Evolutionary conservation across 1,284 basidiomycete genomes (phyloP).

Genomic region (Sanghuangporus sanghuang): DNA sequence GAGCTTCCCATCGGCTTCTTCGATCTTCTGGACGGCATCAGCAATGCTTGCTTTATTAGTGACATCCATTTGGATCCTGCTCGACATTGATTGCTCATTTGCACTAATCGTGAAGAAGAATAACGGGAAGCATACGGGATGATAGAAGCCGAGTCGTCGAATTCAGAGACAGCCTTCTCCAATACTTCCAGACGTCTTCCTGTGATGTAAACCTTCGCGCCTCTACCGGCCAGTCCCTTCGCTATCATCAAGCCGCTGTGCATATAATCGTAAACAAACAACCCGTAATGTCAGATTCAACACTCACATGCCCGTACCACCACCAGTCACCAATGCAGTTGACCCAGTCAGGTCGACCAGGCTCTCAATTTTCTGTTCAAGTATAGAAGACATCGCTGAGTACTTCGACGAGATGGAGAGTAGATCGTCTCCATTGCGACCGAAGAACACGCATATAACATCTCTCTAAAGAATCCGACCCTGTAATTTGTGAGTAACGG

Average conservation of each 20-base stretch:
- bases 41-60: conserved; percentile 64
- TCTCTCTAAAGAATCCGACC: neutral
- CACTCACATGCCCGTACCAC: conserved; percentile 64
- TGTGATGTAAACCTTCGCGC: conserved; percentile 79
- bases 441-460: neutral
- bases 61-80: conserved; percentile 63
- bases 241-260: conserved; percentile 59
- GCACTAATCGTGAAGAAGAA: neutral
- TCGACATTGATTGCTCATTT: neutral
- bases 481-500: neutral
- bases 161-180: conserved; percentile 43
- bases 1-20: conserved; percentile 53
- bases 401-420: neutral
- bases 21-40: conserved; percentile 39
- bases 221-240: conserved; percentile 67
- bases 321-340: conserved; percentile 73
- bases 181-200: conserved; percentile 62
- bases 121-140: conserved; percentile 3
- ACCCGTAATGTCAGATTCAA: neutral
- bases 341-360: conserved; percentile 45
- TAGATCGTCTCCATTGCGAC: neutral
- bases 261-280: neutral
- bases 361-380: neutral
- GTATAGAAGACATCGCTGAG: neutral
- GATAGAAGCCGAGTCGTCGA: conserved; percentile 31